Evolutionary conservation across 2,329 filamentous ascomycete genomes (phyloP), one percentile per base, ranked within the genome.

Genomic region (Stenocarpella maydis): DNA sequence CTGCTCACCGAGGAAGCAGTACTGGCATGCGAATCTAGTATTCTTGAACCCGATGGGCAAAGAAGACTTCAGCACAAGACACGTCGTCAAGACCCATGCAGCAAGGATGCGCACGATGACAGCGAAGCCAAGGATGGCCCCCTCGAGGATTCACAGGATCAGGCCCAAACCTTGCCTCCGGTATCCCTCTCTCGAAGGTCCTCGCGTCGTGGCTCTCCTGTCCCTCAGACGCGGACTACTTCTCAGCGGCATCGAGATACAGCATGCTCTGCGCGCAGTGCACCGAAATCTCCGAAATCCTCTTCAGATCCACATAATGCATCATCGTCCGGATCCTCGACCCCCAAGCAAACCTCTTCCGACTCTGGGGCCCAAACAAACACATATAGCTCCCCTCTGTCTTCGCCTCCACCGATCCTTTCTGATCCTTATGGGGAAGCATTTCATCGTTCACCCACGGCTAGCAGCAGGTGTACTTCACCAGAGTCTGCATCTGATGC

Each of bases 331-430:
- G 74, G 63, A 65, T 65, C 67, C 24, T 74, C 55, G 26, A 77
- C 73, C 8, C 77, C 75, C 50, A 75, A 71, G 55, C 71, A 68
- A 28, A 41, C 71, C 14, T 61, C 68, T 7, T 70, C 74, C 15
- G 74, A 74, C 10, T 70, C 72, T 9, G 63, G 73, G 8, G 67
- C 55, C 67, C 41, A 72, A 15, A 53, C 67, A 28, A 63, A 69
- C 52, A 69, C 75, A 4, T 74, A 77, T 26, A 83, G 80, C 76
- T 88, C 87, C 1, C 87, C 87, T 0, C 78, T 89, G 15, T 89
- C 87, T 0, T 89, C 87, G 1, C 87, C 87, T 0, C 87, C 86
- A 1, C 82, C 84, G 0, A 75, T 82, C 24, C 78, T 86, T 12
- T 87, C 86, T 67, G 86, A 89, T 63, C 83, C 85, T 0, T 86